These are phyloP conservation scores for Aspergillus arachidicola DNA, from an alignment of 2,329 filamentous ascomycete genomes.

Conservation along the genomic window DNA sequence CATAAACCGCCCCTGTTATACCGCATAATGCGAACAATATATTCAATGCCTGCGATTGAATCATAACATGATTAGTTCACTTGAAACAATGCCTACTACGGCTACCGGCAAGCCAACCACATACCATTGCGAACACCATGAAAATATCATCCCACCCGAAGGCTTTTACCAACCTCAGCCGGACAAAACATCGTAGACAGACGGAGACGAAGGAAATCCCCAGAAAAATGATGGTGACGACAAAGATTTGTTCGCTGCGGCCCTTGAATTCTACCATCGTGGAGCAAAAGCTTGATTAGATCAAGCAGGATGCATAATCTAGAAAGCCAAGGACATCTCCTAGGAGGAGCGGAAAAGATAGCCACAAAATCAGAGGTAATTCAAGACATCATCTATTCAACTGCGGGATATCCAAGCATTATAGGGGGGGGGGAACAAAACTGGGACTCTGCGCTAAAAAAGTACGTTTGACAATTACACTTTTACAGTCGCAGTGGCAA, in stretches of 20 bases:
- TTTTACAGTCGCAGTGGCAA: conserved; percentile 5
- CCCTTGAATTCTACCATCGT: conserved; percentile 36
- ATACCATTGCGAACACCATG: conserved; percentile 42
- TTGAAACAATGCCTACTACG: not conserved
- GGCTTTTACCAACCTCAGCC: conserved; percentile 35
- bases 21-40: conserved; percentile 40
- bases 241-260: conserved; percentile 36
- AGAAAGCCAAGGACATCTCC: conserved; percentile 10
- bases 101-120: conserved; percentile 1
- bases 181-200: conserved; percentile 40
- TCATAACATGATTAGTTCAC: not conserved
- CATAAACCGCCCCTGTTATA: conserved; percentile 36
- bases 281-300: conserved; percentile 11
- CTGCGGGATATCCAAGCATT: conserved; percentile 3
- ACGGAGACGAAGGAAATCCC: conserved; percentile 36
- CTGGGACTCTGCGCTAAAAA: conserved; percentile 8
- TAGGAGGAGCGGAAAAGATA: conserved; percentile 4
- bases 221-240: conserved; percentile 36
- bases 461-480: conserved; percentile 1
- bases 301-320: conserved; percentile 17
- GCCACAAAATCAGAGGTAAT: conserved; percentile 2
- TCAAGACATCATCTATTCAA: not conserved
- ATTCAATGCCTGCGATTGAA: conserved; percentile 29
- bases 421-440: not conserved
- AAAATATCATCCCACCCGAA: conserved; percentile 44